Base-by-base conservation (phyloP, 306 rosid genomes). In the Quercus bicolor region DNA sequence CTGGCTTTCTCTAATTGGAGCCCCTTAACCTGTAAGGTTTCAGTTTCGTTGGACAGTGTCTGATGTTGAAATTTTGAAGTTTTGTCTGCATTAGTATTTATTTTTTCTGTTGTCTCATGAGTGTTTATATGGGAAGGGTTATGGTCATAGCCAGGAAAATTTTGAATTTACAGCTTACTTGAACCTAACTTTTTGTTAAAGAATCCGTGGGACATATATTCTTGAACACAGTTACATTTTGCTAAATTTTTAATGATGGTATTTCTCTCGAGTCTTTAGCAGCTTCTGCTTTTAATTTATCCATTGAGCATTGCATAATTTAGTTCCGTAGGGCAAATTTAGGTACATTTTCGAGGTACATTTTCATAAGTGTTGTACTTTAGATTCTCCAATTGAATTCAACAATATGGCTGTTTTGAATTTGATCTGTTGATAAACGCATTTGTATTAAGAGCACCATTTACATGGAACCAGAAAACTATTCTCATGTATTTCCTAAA, bases 81-180 rank as follows among this genome's bases (percentile, higher is more conserved):
- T 73, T 54, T 73, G 77, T 73, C 54, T 29, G 52, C 55, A 29
- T 73, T 34, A n/a, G 31, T 55, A 29, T 73, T 73, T 34, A n/a
- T 66, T 23, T 56, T 5, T 29, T 56, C 56, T 57, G 77, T 73
- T 31, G 13, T 56, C 29, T 15, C 26, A 56, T 29, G 18, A 57
- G 48, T 62, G 40, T 28, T 28, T 7, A 62, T 13, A 62, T 13
- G 14, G 24, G 45, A 56, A 56, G 53, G n/a, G 53, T 31, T n/a
- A 48, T 21, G 66, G 18, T 56, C 13, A 40, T n/a, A 18, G 48
- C 15, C 53, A 12, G 3, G 62, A 23, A 56, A 73, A 15, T 31
- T 56, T 13, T 56, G n/a, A 13, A 34, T 15, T 52, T 10, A n/a
- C 14, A 18, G 15, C 24, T 33, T 19, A n/a, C 12, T 33, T 5